Conservation (phyloP, 352 stramenopile species). For the Thalassiosira ordinaria region DNA sequence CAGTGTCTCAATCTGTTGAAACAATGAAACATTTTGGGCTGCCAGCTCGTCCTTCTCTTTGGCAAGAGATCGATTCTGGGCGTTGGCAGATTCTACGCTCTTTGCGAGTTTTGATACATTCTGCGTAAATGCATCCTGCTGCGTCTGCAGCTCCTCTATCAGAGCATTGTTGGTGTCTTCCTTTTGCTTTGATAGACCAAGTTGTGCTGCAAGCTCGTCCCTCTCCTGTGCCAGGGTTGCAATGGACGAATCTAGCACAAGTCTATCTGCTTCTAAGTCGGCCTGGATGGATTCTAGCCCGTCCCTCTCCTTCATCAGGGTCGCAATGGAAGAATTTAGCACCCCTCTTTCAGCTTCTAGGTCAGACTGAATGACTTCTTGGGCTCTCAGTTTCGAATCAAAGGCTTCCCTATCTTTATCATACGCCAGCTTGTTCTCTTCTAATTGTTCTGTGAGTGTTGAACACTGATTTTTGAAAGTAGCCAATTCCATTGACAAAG, state of each 20-base stretch:
- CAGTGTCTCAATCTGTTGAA: not conserved
- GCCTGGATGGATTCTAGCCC: no score
- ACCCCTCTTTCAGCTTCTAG: no score
- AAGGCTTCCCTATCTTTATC: not conserved
- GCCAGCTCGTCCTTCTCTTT: constrained; percentile 7
- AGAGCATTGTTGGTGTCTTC: not conserved
- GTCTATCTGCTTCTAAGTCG: not conserved
- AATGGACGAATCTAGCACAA: not conserved
- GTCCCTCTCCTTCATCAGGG: no score
- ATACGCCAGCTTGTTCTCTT: not conserved
- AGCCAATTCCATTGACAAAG: not conserved
- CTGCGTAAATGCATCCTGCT: not conserved
- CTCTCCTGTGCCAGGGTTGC: not conserved
- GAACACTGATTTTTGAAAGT: not conserved
- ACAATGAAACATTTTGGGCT: not conserved
- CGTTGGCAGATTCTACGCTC: not conserved
- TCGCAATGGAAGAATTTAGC: no score
- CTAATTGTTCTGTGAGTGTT: not conserved
- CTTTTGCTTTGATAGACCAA: not conserved
- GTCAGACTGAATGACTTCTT: not conserved
- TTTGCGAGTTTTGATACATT: constrained; percentile 9
- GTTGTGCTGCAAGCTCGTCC: not conserved
- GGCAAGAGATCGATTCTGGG: not conserved
- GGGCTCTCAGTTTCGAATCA: not conserved
- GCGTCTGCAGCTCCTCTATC: constrained; percentile 2